These are phyloP conservation scores for Diatrype stigma DNA, from an alignment of 2,329 filamentous ascomycete genomes.

Conservation along the genomic window DNA sequence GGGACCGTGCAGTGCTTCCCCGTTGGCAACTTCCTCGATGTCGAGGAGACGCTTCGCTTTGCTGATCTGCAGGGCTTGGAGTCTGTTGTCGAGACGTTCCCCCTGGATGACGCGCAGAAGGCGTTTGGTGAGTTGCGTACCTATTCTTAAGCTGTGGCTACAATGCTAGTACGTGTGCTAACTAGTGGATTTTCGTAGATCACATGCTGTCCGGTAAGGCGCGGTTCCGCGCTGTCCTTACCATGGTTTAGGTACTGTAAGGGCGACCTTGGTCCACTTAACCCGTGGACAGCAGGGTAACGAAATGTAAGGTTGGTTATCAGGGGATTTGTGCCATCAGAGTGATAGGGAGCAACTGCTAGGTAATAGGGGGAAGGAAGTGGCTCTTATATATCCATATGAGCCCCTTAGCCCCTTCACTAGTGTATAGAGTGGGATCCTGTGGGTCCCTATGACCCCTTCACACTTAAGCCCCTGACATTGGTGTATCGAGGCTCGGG, in stretches of 20 bases:
- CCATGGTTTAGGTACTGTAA: constrained; percentile 1
- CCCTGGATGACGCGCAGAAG: constrained; percentile 10
- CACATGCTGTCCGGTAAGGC: constrained; percentile 11
- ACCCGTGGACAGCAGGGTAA: too few relatives aligned
- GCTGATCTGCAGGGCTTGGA: constrained; percentile 9
- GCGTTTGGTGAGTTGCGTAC: constrained; percentile 14
- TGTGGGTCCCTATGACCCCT: too few relatives aligned
- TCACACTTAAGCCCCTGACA: too few relatives aligned
- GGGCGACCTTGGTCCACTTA: too few relatives aligned
- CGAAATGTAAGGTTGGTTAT: neutral
- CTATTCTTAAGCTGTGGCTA: neutral
- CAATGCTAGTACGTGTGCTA: too few relatives aligned
- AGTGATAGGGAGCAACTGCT: too few relatives aligned
- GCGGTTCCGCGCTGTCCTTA: constrained; percentile 10
- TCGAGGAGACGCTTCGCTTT: constrained; percentile 12
- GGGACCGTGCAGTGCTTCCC: constrained; percentile 14
- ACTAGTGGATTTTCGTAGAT: constrained; percentile 3
- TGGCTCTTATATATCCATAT: too few relatives aligned
- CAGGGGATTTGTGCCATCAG: too few relatives aligned
- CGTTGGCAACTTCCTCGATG: constrained; percentile 7
- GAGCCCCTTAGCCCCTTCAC: too few relatives aligned
- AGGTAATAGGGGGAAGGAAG: too few relatives aligned
- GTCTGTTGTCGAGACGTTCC: constrained; percentile 10
- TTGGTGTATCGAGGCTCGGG: too few relatives aligned
- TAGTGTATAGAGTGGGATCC: too few relatives aligned